Conservation (phyloP, 1,284 basidiomycete species). For the Cryptococcus deneoformans region DNA sequence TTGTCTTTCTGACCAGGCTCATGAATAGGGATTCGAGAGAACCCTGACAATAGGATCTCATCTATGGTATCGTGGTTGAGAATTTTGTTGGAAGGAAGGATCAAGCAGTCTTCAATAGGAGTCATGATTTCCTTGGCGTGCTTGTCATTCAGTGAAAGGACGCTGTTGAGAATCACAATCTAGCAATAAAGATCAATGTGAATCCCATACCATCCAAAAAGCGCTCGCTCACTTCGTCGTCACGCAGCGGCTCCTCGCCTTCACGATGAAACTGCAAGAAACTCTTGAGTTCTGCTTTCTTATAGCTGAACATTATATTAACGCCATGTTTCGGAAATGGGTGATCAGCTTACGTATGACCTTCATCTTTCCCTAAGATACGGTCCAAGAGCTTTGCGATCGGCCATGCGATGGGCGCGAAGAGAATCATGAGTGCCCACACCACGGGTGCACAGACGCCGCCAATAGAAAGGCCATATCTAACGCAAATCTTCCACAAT, state of each 20-base stretch:
- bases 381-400: conserved; percentile 82
- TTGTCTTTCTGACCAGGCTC: conserved; percentile 68
- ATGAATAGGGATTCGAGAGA: conserved; percentile 91
- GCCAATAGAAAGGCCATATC: conserved; percentile 87
- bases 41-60: conserved; percentile 71
- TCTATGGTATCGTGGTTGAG: conserved; percentile 78
- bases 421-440: conserved; percentile 62
- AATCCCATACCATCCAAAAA: neutral
- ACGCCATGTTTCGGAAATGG: neutral
- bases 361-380: conserved; percentile 67
- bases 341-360: conserved; percentile 46
- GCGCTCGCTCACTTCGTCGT: conserved; percentile 60
- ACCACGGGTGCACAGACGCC: conserved; percentile 84
- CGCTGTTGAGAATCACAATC: conserved; percentile 83
- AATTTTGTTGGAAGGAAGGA: conserved; percentile 63
- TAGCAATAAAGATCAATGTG: conserved; percentile 37
- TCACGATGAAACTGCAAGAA: conserved; percentile 87
- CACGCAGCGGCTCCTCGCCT: conserved; percentile 78
- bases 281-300: conserved; percentile 87
- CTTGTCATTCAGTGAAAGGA: conserved; percentile 80
- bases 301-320: conserved; percentile 62
- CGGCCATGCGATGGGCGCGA: conserved; percentile 82
- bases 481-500: conserved; percentile 66
- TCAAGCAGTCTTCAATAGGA: conserved; percentile 59
- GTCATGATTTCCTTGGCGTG: conserved; percentile 85